Evolutionary conservation across 1,284 basidiomycete genomes (phyloP).

Genomic region (Schizophyllum commune): DNA sequence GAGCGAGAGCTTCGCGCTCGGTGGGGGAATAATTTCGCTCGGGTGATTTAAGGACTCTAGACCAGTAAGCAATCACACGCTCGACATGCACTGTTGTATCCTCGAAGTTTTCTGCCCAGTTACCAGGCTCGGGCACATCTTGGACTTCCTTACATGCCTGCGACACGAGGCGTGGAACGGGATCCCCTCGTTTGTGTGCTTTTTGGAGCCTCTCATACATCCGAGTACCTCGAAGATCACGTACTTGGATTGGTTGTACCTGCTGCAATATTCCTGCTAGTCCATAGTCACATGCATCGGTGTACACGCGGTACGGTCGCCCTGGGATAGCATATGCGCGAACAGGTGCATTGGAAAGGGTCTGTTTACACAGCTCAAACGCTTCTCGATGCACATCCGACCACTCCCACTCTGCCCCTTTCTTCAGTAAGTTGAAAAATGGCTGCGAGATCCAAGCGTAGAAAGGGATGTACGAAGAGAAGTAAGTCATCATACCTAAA

Average conservation of each 20-base stretch:
- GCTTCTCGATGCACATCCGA: constrained; percentile 14
- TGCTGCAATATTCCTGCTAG: constrained; percentile 20
- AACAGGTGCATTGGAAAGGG: constrained; percentile 21
- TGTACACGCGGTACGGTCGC: constrained; percentile 17
- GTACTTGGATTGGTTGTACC: constrained; percentile 19
- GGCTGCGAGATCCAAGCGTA: constrained; percentile 8
- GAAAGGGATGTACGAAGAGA: constrained; percentile 5
- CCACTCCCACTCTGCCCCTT: constrained; percentile 20
- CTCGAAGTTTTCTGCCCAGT: constrained; percentile 21
- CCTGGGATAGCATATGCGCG: constrained; percentile 22
- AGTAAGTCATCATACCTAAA: constrained; percentile 17
- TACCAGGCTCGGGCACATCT: constrained; percentile 6
- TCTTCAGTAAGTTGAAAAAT: constrained; percentile 7
- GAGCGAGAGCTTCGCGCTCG: constrained; percentile 26
- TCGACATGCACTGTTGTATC: constrained; percentile 24
- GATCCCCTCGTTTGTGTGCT: constrained; percentile 4
- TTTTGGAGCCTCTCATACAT: constrained; percentile 16
- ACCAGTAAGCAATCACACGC: constrained; percentile 28
- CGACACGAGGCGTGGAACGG: constrained; percentile 2
- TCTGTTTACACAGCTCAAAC: constrained; percentile 20
- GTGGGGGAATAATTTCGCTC: constrained; percentile 28
- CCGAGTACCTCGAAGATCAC: constrained; percentile 21
- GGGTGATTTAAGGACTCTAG: constrained; percentile 20
- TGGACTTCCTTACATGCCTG: constrained; percentile 4
- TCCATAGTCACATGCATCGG: constrained; percentile 18